Evolutionary conservation across 2,329 filamentous ascomycete species (phyloP).

Genomic region (Fusarium cicatricum): DNA sequence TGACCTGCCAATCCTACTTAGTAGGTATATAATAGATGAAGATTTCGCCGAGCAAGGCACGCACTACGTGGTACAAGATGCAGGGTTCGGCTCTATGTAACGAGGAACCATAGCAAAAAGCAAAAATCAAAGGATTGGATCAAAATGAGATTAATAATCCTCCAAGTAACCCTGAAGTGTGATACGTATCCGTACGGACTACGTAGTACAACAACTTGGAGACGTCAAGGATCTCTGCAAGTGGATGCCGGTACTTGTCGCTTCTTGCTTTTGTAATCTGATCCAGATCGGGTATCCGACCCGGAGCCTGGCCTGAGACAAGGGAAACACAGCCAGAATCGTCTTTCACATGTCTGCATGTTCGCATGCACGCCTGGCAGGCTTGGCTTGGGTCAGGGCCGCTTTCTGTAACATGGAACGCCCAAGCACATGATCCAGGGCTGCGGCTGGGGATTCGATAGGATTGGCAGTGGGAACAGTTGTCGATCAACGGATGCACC

Average conservation of each 20-base stretch:
- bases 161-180: conserved; percentile 11
- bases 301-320: conserved; percentile 22
- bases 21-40: background rate
- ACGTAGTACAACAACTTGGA: too few species aligned
- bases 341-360: conserved; percentile 26
- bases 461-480: conserved; percentile 23
- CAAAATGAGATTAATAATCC: conserved; percentile 10
- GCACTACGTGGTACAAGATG: too few species aligned
- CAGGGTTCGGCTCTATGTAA: too few species aligned
- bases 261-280: conserved; percentile 30
- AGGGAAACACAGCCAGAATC: background rate
- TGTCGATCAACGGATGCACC: conserved; percentile 27
- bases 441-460: conserved; percentile 6
- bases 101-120: too few species aligned
- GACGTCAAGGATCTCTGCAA: conserved; percentile 20
- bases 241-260: conserved; percentile 36
- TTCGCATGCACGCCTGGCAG: background rate
- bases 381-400: background rate
- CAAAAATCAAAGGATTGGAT: background rate
- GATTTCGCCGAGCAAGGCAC: too few species aligned
- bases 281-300: conserved; percentile 34
- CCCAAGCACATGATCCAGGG: conserved; percentile 18
- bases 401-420: conserved; percentile 9
- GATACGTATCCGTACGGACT: conserved; percentile 4
- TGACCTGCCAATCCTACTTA: conserved; percentile 6